A percentile compares a stretch with the other conserved stretches of the same genome.
These are phyloP conservation scores for Erythrobasidium yunnanense DNA, from an alignment of 768 basidiomycete genomes.

Conservation along the genomic window DNA sequence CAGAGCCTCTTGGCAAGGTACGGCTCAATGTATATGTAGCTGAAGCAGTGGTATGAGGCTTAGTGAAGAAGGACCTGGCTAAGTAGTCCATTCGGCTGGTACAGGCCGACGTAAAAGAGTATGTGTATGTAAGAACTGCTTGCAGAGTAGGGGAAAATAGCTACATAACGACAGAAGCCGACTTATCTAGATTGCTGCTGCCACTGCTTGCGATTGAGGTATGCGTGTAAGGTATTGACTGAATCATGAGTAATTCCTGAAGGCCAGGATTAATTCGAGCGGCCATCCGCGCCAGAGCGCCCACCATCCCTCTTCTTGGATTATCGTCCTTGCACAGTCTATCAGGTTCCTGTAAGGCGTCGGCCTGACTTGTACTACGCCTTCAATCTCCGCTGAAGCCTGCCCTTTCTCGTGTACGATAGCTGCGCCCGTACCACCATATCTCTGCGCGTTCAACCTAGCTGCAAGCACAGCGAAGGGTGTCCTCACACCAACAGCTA, in stretches of 20 bases:
- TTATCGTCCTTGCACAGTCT: conserved; percentile 13
- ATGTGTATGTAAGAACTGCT: too few relatives aligned
- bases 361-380: conserved; percentile 2
- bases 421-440: conserved; percentile 10
- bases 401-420: conserved; percentile 19
- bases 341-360: conserved; percentile 13
- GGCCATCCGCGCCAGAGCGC: conserved; percentile 19
- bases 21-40: too few relatives aligned
- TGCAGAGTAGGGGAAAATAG: too few relatives aligned
- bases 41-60: too few relatives aligned
- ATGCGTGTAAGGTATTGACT: too few relatives aligned
- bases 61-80: too few relatives aligned
- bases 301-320: conserved; percentile 14
- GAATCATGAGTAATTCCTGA: conserved; percentile 1
- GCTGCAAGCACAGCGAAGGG: conserved; percentile 8
- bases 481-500: conserved; percentile 17
- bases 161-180: too few relatives aligned
- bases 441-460: conserved; percentile 9
- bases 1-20: too few relatives aligned
- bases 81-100: too few relatives aligned
- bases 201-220: too few relatives aligned
- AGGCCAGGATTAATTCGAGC: conserved; percentile 7
- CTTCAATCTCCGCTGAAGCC: conserved; percentile 6
- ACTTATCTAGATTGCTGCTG: too few relatives aligned
- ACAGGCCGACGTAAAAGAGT: too few relatives aligned